Conservation (phyloP, 495 filamentous ascomycete species). For the Neurospora sp. region DNA sequence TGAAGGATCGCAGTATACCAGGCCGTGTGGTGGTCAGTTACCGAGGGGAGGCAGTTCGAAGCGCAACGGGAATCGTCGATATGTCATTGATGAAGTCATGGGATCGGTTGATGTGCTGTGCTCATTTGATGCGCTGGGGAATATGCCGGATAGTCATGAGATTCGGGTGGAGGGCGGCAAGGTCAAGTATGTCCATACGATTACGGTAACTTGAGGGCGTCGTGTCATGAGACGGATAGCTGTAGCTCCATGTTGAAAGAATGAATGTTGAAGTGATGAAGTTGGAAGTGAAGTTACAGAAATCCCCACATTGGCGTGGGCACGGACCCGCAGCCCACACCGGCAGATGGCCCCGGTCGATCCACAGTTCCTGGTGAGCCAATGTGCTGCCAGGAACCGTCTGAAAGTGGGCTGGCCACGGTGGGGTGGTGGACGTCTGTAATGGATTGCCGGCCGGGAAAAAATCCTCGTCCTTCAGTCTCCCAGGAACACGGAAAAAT, state of each 20-base stretch:
- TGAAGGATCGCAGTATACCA: slow-evolving; percentile 29
- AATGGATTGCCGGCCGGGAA: not conserved
- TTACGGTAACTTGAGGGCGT: slow-evolving; percentile 15
- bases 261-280: not conserved
- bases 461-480: not conserved
- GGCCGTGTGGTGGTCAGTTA: slow-evolving; percentile 28
- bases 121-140: slow-evolving; percentile 34
- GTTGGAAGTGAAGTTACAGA: not conserved
- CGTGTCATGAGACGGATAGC: not conserved
- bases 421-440: not conserved
- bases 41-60: slow-evolving; percentile 30
- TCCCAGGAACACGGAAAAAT: not conserved
- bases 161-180: slow-evolving; percentile 32
- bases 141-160: slow-evolving; percentile 38
- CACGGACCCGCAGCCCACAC: not conserved
- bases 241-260: not conserved
- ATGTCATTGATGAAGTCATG: slow-evolving; percentile 40
- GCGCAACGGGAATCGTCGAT: slow-evolving; percentile 32
- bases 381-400: not conserved
- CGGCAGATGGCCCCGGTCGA: not conserved
- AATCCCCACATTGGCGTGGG: not conserved
- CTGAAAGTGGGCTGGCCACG: not conserved
- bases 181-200: slow-evolving; percentile 38
- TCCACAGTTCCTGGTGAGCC: not conserved
- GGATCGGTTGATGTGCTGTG: slow-evolving; percentile 39